Evolutionary conservation across 179 eudicot species (phyloP).

Genomic region (Gypsophila paniculata): DNA sequence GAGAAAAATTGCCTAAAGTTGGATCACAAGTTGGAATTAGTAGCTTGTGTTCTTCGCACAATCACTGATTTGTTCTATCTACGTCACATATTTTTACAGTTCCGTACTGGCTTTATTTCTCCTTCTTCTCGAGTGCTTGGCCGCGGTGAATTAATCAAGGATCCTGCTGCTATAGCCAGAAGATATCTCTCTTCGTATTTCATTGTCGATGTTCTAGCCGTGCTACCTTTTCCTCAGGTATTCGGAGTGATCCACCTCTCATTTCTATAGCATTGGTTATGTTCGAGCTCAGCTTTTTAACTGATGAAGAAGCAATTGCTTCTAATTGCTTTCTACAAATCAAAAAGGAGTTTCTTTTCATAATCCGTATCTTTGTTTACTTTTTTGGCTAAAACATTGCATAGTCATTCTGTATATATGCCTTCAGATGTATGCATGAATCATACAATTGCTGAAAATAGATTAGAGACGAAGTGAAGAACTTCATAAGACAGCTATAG

Average conservation of each 20-base stretch:
- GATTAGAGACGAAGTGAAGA: background rate
- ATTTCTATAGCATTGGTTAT: background rate
- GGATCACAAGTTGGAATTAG: slow-evolving; percentile 39
- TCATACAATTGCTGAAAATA: background rate
- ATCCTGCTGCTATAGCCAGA: slow-evolving; percentile 45
- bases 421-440: too few species aligned
- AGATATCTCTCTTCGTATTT: slow-evolving; percentile 57
- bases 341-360: background rate
- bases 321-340: background rate
- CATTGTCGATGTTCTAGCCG: slow-evolving; percentile 55
- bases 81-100: slow-evolving; percentile 56
- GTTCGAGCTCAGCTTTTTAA: background rate
- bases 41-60: slow-evolving; percentile 54
- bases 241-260: slow-evolving; percentile 14
- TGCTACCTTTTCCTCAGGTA: slow-evolving; percentile 80
- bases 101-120: slow-evolving; percentile 64
- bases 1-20: slow-evolving; percentile 36
- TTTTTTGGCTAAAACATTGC: too few species aligned
- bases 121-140: slow-evolving; percentile 72
- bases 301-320: background rate
- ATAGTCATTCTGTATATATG: too few species aligned
- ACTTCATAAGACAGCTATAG: background rate
- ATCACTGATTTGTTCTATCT: slow-evolving; percentile 56
- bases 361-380: background rate
- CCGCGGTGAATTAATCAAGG: slow-evolving; percentile 51